Conservation (phyloP, 2,329 filamentous ascomycete species). For the Cercospora zeina region DNA sequence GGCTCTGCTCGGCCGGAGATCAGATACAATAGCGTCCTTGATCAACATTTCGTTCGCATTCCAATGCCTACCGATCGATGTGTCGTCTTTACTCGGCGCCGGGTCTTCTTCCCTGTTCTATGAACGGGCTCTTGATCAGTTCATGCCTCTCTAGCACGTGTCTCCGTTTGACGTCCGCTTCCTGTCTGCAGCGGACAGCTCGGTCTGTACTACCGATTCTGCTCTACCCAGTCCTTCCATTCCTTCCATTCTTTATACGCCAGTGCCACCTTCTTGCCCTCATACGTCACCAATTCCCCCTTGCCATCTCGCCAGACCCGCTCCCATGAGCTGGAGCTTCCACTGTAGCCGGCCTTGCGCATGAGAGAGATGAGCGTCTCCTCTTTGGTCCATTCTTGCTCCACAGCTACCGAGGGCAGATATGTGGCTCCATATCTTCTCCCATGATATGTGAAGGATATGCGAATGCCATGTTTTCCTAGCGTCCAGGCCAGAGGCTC, state of each 20-base stretch:
- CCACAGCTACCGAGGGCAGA: slow-evolving; percentile 82
- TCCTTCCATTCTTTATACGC: slow-evolving; percentile 72
- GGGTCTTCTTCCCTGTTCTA: too few relatives aligned
- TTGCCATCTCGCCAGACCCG: slow-evolving; percentile 72
- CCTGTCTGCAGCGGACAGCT: background rate
- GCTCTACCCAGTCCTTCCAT: slow-evolving; percentile 73
- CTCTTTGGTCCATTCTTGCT: slow-evolving; percentile 95
- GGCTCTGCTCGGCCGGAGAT: too few relatives aligned
- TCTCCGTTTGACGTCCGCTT: background rate
- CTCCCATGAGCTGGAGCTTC: slow-evolving; percentile 47
- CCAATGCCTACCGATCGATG: too few relatives aligned
- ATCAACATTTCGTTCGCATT: too few relatives aligned
- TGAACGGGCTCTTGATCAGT: too few relatives aligned
- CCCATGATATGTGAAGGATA: slow-evolving; percentile 75
- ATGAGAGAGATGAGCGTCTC: slow-evolving; percentile 87
- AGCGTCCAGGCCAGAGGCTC: slow-evolving; percentile 82
- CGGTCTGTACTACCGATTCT: slow-evolving; percentile 12
- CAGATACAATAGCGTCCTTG: too few relatives aligned
- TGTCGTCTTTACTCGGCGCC: too few relatives aligned
- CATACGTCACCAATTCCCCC: slow-evolving; percentile 77
- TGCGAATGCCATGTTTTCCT: slow-evolving; percentile 81
- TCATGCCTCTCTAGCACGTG: too few relatives aligned
- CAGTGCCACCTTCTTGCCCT: slow-evolving; percentile 74
- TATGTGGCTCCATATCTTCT: slow-evolving; percentile 83
- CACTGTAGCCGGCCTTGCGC: slow-evolving; percentile 91